phyloP scores from a whole-genome alignment of 2,329 filamentous ascomycete genomes.

The Elsinoe necatrix region DNA sequence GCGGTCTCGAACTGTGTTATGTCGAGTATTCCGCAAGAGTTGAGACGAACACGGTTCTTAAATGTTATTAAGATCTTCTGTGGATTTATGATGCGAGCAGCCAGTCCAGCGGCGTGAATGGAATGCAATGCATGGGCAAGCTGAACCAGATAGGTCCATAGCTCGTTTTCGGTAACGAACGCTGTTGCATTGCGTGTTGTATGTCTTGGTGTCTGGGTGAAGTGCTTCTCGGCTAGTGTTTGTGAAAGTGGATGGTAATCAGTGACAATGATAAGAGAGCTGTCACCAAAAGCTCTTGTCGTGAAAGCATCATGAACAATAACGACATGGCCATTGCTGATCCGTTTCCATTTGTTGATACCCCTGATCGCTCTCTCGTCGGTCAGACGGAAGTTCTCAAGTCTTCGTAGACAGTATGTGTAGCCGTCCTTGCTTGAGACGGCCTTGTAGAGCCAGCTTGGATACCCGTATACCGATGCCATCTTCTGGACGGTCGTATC shows the following conservation, averaged over 20 bases:
- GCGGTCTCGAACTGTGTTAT: slow-evolving; percentile 73
- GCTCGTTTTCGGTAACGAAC: slow-evolving; percentile 59
- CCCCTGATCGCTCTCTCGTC: slow-evolving; percentile 82
- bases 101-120: slow-evolving; percentile 72
- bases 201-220: slow-evolving; percentile 34
- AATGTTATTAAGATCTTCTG: slow-evolving; percentile 86
- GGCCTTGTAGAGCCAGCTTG: slow-evolving; percentile 93
- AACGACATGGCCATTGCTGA: slow-evolving; percentile 74
- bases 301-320: slow-evolving; percentile 89
- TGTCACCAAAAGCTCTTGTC: slow-evolving; percentile 84
- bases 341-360: slow-evolving; percentile 80
- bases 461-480: slow-evolving; percentile 71
- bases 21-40: slow-evolving; percentile 81
- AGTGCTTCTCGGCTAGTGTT: slow-evolving; percentile 77
- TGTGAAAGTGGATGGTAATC: slow-evolving; percentile 89
- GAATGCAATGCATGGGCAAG: slow-evolving; percentile 79
- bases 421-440: slow-evolving; percentile 80
- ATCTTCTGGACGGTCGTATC: slow-evolving; percentile 75
- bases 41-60: slow-evolving; percentile 81
- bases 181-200: slow-evolving; percentile 18
- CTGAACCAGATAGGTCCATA: slow-evolving; percentile 92
- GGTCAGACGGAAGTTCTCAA: slow-evolving; percentile 82
- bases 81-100: slow-evolving; percentile 75
- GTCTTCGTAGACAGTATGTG: slow-evolving; percentile 74
- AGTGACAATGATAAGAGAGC: slow-evolving; percentile 86